Evolutionary conservation across 2,329 filamentous ascomycete species (phyloP).

Genomic region (Cadophora sp.): DNA sequence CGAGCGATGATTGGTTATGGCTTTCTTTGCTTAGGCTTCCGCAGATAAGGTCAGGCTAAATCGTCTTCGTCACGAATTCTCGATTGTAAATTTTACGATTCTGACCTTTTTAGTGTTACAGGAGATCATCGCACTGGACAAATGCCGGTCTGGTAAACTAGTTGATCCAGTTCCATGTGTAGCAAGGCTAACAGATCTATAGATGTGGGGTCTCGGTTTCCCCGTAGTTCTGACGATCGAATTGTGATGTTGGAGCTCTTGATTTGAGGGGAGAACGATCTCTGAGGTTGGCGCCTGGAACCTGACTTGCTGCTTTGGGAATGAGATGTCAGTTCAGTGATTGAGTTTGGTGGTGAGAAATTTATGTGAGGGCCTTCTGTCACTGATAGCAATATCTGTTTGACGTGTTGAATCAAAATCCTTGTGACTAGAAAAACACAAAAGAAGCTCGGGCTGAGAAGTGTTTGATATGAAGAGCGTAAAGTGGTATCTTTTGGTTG

Average conservation of each 20-base stretch:
- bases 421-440: background rate
- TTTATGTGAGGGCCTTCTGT: background rate
- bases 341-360: background rate
- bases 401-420: background rate
- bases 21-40: background rate
- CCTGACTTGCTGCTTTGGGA: background rate
- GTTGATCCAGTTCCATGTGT: background rate
- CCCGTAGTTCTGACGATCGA: background rate
- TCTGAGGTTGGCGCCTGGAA: background rate
- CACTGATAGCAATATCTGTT: background rate
- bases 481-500: slow-evolving; percentile 5
- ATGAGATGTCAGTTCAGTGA: background rate
- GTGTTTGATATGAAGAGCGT: background rate
- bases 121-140: background rate
- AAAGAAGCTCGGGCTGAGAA: background rate
- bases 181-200: background rate
- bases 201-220: background rate
- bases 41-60: no score
- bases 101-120: background rate
- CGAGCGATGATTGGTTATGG: background rate
- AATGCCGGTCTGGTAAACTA: slow-evolving; percentile 2
- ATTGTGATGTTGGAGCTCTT: background rate
- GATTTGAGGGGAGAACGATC: slow-evolving; percentile 1
- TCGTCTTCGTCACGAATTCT: background rate
- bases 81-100: background rate